Evolutionary conservation across 2,329 filamentous ascomycete species (phyloP), one percentile per base, ranked within the genome.

Genomic region (Thielaviopsis ethacetica): DNA sequence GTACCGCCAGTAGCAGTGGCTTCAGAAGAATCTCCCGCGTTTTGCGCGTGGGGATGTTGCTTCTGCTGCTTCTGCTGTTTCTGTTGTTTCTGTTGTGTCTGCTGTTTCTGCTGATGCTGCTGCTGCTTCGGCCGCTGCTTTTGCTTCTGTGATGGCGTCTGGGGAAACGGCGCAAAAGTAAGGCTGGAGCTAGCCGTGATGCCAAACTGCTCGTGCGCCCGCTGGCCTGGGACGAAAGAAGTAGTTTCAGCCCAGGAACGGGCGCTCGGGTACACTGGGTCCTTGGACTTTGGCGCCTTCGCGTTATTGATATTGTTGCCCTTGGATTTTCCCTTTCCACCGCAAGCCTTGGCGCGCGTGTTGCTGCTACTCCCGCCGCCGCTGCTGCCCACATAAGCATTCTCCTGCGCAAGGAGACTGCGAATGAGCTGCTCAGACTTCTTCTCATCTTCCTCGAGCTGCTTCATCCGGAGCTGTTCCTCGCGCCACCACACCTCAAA

Each of bases 401-500:
- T 26, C 44, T 61, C 51, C 15, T 34, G 22, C 5, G 60, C 57
- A 10, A 61, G 53, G 12, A 61, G 17, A 15, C 54, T 17, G 13
- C 50, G 56, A 19, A 58, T 55, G 10, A 61, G 41, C 10, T 34
- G 53, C 49, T 59, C 53, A 15, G 60, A 61, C 54, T 54, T 59
- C 13, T 38, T 19, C 15, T 61, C 56, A 13, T 61, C 54, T 38
- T 59, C 75, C 62, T 80, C 79, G 62, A 82, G 82, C 64, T 85
- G 81, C 63, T 85, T 84, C 44, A 85, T 80, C 27, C 86, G 77
- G 61, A 78, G 78, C 65, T 84, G 89, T 70, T 95, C 91, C 62
- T 86, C 83, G 64, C 94, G 88, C 90, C 90, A 95, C 90, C 91
- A 95, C 68, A 94, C 84, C 68, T 96, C 88, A 68, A 98, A 98